phyloP scores from a whole-genome alignment of 139 green algal species.

The Nannochloris sp. region DNA sequence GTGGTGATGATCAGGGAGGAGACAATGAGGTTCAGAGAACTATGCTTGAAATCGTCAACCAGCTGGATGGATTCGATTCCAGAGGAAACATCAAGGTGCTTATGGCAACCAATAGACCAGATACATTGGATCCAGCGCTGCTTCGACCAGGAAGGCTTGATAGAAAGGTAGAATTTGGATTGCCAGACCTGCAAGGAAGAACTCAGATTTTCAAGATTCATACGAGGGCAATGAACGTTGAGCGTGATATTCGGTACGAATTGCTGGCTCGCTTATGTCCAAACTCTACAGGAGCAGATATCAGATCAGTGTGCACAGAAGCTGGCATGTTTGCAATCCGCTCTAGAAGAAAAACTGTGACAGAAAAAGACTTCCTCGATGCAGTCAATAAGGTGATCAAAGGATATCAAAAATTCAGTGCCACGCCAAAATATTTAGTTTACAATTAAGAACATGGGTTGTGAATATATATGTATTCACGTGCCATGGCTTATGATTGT shows the following conservation, averaged over 20 bases:
- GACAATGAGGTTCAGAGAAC: constrained; percentile 99
- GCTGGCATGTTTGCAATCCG: constrained; percentile 92
- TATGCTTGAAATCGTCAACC: constrained; percentile 99
- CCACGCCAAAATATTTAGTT: constrained; percentile 97
- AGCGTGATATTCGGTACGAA: constrained; percentile 95
- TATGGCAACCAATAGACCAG: constrained; percentile 92
- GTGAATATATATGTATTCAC: background rate
- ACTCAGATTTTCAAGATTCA: constrained; percentile 97
- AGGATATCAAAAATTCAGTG: constrained; percentile 97
- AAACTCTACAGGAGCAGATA: constrained; percentile 92
- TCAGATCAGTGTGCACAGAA: constrained; percentile 92
- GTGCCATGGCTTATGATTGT: constrained; percentile 9
- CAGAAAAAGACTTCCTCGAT: constrained; percentile 98
- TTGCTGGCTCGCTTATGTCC: constrained; percentile 90
- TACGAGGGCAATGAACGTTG: constrained; percentile 91
- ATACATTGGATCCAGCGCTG: constrained; percentile 95
- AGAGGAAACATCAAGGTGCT: constrained; percentile 98
- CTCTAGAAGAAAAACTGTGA: constrained; percentile 91
- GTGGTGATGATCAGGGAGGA: constrained; percentile 89
- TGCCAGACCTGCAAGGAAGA: constrained; percentile 88
- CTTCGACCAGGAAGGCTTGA: constrained; percentile 91
- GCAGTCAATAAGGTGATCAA: constrained; percentile 98
- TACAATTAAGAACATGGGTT: constrained; percentile 8
- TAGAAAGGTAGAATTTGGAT: constrained; percentile 95
- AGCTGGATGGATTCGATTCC: constrained; percentile 98